phyloP scores from a whole-genome alignment of 495 filamentous ascomycete genomes.

The Oleoguttula mirabilis region DNA sequence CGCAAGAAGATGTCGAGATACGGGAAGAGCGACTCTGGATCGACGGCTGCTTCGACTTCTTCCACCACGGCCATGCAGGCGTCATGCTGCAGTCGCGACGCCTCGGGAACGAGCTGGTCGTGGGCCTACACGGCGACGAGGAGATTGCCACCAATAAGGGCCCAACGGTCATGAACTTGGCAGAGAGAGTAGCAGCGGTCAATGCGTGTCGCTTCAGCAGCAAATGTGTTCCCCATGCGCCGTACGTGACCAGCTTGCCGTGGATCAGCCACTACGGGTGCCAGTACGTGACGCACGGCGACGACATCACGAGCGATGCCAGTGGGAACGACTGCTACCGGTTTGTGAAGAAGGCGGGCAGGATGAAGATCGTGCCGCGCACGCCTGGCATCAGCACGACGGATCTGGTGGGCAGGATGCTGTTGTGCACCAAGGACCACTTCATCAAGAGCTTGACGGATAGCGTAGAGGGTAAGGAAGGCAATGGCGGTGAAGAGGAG shows the following conservation, averaged over 20 bases:
- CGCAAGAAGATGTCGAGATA: constrained; percentile 48
- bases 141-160: constrained; percentile 94
- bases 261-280: constrained; percentile 95
- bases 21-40: constrained; percentile 80
- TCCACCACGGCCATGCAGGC: constrained; percentile 93
- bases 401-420: constrained; percentile 92
- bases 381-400: constrained; percentile 95
- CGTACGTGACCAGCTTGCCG: constrained; percentile 84
- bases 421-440: constrained; percentile 69
- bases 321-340: constrained; percentile 91
- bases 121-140: constrained; percentile 90
- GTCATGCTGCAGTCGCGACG: constrained; percentile 88
- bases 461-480: constrained; percentile 58
- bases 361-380: constrained; percentile 91
- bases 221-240: constrained; percentile 66
- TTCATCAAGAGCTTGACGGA: constrained; percentile 65
- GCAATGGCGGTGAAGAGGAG: constrained; percentile 55
- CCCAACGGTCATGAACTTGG: constrained; percentile 88
- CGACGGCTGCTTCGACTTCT: constrained; percentile 98
- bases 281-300: constrained; percentile 82
- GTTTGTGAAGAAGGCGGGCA: constrained; percentile 79
- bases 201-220: constrained; percentile 94
- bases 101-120: constrained; percentile 73
- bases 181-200: constrained; percentile 80
- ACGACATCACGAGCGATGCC: constrained; percentile 76